Base-by-base conservation (phyloP, 2,329 filamentous ascomycete genomes). In the Tolypocladium pustulatum region DNA sequence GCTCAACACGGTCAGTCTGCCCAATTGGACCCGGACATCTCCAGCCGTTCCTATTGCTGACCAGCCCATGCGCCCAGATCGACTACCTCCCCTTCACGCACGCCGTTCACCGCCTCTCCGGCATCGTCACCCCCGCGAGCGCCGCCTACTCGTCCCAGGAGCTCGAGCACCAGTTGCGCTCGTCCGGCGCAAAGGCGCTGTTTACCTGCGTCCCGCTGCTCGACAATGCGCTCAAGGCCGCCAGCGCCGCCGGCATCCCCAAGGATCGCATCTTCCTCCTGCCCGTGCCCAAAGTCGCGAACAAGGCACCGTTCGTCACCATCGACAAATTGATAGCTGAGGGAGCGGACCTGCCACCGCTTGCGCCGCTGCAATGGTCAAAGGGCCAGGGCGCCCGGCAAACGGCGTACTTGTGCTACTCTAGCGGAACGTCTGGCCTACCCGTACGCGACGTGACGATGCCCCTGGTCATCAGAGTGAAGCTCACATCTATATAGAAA, bases 321-420 rank as follows among this genome's bases (percentile, higher is more conserved):
- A 73, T 91, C 9, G 78, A 87, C 15, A 80, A 91, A 43, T 71
- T 93, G 27, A 78, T 91, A 38, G 75, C 77, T 2, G 77, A 85
- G 61, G 90, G 90, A 32, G 66, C 71, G 53, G 73, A 75, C 17
- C 71, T 85, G 38, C 78, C 81, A 3, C 71, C 76, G 22, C 69
- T 88, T 27, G 78, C 83, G 60, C 73, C 77, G 6, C 69, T 88
- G 66, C 77, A 76, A 37, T 89, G 86, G 86, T 66, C 73, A 49
- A 78, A 79, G 60, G 87, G 88, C 0, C 84, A 89, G 64, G 87
- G 85, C 3, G 80, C 81, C 40, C 82, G 83, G 57, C 85, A 87
- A 65, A 84, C 84, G 7, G 87, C 90, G 0, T 93, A 89, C 68
- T 77, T 95, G 52, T 91, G 88, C 73, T 92, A 90, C 70, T 91